These are phyloP conservation scores for Xylaria castorea DNA, from an alignment of 495 filamentous ascomycete genomes.

Conservation along the genomic window DNA sequence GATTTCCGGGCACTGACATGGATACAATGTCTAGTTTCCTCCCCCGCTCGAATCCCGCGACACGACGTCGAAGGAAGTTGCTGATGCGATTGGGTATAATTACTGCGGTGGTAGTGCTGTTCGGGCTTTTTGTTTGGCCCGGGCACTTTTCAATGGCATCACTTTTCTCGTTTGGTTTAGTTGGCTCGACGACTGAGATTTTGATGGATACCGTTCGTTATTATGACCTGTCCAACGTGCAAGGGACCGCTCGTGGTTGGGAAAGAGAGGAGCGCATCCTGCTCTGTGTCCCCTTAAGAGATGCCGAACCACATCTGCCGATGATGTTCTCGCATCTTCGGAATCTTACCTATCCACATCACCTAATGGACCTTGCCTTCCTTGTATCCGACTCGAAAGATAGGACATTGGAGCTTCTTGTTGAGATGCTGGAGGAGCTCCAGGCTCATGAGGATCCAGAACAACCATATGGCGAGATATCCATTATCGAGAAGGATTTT, in stretches of 20 bases:
- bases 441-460: slow-evolving; percentile 79
- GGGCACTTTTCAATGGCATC: slow-evolving; percentile 70
- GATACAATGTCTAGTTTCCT: slow-evolving; percentile 70
- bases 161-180: slow-evolving; percentile 73
- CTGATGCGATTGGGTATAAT: slow-evolving; percentile 68
- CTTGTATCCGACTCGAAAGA: slow-evolving; percentile 98
- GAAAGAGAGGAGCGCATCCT: slow-evolving; percentile 93
- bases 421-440: slow-evolving; percentile 75
- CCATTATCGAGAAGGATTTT: slow-evolving; percentile 98
- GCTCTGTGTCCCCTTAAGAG: slow-evolving; percentile 91
- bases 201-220: slow-evolving; percentile 93
- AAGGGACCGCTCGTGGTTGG: slow-evolving; percentile 90
- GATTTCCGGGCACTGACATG: slow-evolving; percentile 16
- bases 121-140: slow-evolving; percentile 70
- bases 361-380: slow-evolving; percentile 95
- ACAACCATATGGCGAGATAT: slow-evolving; percentile 93
- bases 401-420: slow-evolving; percentile 77
- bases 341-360: slow-evolving; percentile 97
- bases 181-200: slow-evolving; percentile 71
- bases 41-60: slow-evolving; percentile 75
- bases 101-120: slow-evolving; percentile 58
- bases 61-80: slow-evolving; percentile 76
- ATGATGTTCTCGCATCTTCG: slow-evolving; percentile 98
- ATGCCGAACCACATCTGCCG: slow-evolving; percentile 89
- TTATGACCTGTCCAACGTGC: slow-evolving; percentile 90